These are phyloP conservation scores for Pelargonium myrrhifolium DNA, from an alignment of 441 rosid genomes.

Conservation along the genomic window DNA sequence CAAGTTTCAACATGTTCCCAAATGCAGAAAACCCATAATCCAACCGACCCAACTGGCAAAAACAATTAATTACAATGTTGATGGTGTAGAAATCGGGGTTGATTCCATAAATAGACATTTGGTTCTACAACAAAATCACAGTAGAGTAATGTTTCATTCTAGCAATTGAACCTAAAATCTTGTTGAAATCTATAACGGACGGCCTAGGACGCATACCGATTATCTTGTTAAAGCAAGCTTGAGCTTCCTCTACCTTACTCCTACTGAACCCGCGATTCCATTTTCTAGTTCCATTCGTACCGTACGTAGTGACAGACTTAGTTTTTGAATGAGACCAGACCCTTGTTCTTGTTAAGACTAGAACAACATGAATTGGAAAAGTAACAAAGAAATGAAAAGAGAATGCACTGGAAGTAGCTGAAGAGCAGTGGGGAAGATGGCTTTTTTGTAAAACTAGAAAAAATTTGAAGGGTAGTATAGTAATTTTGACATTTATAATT, in stretches of 20 bases:
- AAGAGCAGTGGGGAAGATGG: too few species aligned
- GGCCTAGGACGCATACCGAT: background rate
- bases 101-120: background rate
- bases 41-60: slow-evolving; percentile 1
- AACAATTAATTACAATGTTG: background rate
- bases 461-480: too few species aligned
- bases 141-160: background rate
- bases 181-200: background rate
- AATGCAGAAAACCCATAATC: background rate
- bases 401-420: too few species aligned
- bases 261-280: background rate
- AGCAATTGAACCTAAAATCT: background rate
- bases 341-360: background rate
- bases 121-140: background rate
- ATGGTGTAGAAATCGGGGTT: background rate
- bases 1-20: background rate
- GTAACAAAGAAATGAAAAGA: background rate
- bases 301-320: too few species aligned
- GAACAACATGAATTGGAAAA: background rate
- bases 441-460: too few species aligned
- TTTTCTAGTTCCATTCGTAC: background rate
- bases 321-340: background rate
- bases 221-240: background rate
- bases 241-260: background rate
- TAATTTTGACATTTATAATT: too few species aligned